phyloP scores from a whole-genome alignment of 345 rosid species.

The Eucalyptus coolabah region DNA sequence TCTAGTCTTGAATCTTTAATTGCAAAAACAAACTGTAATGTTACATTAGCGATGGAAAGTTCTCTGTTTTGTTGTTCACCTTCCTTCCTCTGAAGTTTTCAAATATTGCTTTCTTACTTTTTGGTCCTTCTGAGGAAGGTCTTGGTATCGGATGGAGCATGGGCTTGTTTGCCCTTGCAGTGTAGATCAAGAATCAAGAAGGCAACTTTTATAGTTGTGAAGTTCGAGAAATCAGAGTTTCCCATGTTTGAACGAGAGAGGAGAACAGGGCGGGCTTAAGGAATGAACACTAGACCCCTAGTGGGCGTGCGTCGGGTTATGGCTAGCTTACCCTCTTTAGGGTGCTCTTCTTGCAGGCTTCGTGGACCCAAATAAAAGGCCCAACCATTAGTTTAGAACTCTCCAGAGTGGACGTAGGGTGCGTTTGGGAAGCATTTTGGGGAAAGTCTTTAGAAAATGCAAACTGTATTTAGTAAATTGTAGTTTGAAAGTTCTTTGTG shows the following conservation, averaged over 20 bases:
- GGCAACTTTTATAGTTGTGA: not conserved
- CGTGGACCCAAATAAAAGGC: not conserved
- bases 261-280: not conserved
- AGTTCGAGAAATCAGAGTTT: not conserved
- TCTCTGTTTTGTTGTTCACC: not conserved
- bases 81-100: not conserved
- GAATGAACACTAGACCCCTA: not conserved
- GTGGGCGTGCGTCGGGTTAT: not conserved
- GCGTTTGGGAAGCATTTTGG: no score
- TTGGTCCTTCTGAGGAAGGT: not conserved
- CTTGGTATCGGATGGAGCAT: not conserved
- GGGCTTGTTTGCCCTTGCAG: not conserved
- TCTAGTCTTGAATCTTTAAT: not conserved
- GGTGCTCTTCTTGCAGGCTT: not conserved
- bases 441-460: no score
- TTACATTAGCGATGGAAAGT: not conserved
- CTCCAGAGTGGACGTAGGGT: not conserved
- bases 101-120: not conserved
- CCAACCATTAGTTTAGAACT: not conserved
- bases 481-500: no score
- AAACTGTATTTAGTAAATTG: no score
- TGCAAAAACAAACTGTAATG: not conserved
- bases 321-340: not conserved
- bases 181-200: not conserved
- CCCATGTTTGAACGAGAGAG: not conserved